Percentiles rank a stretch among this genome's conserved stretches.
Conservation (phyloP, 2,329 filamentous ascomycete species). For the Phoma sp. region DNA sequence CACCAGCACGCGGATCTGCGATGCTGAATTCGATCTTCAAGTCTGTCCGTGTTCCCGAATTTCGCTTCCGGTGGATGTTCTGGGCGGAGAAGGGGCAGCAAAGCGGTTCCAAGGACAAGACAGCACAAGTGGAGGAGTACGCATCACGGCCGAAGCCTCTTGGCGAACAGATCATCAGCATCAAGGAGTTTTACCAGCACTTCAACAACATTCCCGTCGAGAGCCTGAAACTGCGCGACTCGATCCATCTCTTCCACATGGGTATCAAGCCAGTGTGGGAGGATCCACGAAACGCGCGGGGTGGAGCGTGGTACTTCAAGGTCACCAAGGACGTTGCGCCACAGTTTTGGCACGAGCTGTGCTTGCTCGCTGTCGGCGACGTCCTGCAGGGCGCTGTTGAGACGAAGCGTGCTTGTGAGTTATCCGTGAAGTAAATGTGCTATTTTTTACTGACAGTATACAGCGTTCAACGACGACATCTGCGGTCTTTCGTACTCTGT, state of each 20-base stretch:
- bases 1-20: slow-evolving; percentile 77
- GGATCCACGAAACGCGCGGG: slow-evolving; percentile 83
- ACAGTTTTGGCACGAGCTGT: slow-evolving; percentile 81
- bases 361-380: slow-evolving; percentile 84
- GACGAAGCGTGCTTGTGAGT: slow-evolving; percentile 63
- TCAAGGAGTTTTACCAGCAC: slow-evolving; percentile 58
- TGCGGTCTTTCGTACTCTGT: slow-evolving; percentile 88
- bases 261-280: slow-evolving; percentile 84
- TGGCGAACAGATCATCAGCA: slow-evolving; percentile 52
- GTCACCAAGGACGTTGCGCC: slow-evolving; percentile 75
- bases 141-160: slow-evolving; percentile 55
- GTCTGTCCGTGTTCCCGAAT: slow-evolving; percentile 56
- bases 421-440: not conserved
- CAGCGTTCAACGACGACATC: slow-evolving; percentile 73
- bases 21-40: slow-evolving; percentile 63
- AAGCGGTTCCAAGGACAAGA: slow-evolving; percentile 31
- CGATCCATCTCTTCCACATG: slow-evolving; percentile 79
- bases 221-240: slow-evolving; percentile 70
- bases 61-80: slow-evolving; percentile 60
- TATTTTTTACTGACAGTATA: not conserved
- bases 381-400: slow-evolving; percentile 76
- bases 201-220: slow-evolving; percentile 77
- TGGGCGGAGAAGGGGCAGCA: slow-evolving; percentile 55
- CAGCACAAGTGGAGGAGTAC: slow-evolving; percentile 44
- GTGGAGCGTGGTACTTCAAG: slow-evolving; percentile 92